Conservation (phyloP, 1,284 basidiomycete genomes). For the Fomitopsis schrenkii region DNA sequence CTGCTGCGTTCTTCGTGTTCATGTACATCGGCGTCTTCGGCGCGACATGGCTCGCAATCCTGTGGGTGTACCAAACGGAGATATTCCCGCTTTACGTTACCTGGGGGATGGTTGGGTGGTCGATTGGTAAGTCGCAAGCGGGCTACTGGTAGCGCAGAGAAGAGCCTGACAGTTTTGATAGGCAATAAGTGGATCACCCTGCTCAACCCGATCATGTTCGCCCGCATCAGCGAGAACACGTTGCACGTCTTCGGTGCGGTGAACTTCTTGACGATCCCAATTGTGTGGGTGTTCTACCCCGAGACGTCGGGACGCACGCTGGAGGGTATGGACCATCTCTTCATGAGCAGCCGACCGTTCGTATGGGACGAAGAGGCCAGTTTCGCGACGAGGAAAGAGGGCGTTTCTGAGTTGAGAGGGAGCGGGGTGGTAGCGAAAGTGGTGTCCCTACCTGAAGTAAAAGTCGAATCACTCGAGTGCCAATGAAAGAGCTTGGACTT, state of each 20-base stretch:
- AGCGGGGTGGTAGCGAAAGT: no score
- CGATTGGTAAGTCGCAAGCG: slow-evolving; percentile 38
- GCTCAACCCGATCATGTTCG: slow-evolving; percentile 34
- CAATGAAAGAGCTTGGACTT: no score
- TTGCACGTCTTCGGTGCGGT: slow-evolving; percentile 43
- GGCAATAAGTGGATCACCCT: slow-evolving; percentile 30
- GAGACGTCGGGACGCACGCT: slow-evolving; percentile 50
- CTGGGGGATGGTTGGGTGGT: slow-evolving; percentile 51
- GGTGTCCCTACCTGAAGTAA: no score
- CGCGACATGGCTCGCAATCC: slow-evolving; percentile 58
- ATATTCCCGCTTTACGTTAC: slow-evolving; percentile 63
- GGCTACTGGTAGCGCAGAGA: no score
- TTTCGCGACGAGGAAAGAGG: slow-evolving; percentile 28
- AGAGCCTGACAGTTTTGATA: neutral
- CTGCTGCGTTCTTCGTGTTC: slow-evolving; percentile 46
- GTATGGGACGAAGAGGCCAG: slow-evolving; percentile 42
- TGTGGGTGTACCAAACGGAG: slow-evolving; percentile 41
- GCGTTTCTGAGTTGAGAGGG: neutral
- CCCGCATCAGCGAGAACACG: slow-evolving; percentile 33
- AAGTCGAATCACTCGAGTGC: no score
- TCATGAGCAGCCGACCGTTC: slow-evolving; percentile 41
- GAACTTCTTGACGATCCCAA: slow-evolving; percentile 43
- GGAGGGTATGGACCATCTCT: slow-evolving; percentile 48
- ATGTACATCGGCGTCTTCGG: slow-evolving; percentile 45
- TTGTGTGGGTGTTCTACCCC: slow-evolving; percentile 47